Percentiles rank a stretch among this genome's conserved stretches.
Conservation (phyloP, 768 basidiomycete species). For the Melanogaster broomeanus region DNA sequence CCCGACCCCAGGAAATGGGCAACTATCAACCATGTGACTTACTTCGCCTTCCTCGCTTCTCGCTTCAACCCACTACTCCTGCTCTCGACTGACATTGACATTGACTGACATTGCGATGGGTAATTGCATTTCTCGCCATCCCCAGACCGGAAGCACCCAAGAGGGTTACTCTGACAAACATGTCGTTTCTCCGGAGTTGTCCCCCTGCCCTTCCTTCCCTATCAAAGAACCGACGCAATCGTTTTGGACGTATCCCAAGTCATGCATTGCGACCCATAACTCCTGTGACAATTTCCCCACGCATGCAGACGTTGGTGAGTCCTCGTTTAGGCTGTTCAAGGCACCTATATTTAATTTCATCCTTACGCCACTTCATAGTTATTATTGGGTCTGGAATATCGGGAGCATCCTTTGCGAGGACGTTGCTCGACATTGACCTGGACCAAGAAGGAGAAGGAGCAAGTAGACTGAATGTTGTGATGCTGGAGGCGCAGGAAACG, state of each 20-base stretch:
- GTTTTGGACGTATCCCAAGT: constrained; percentile 64
- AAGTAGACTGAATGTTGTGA: constrained; percentile 40
- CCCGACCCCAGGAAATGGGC: constrained; percentile 15
- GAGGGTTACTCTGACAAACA: constrained; percentile 5
- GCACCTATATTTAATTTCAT: background rate
- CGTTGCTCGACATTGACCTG: constrained; percentile 33
- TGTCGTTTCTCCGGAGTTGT: background rate
- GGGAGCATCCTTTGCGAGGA: constrained; percentile 43
- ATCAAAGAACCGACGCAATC: constrained; percentile 52
- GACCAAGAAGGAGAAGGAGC: constrained; percentile 23
- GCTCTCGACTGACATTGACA: background rate
- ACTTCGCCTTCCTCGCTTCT: background rate
- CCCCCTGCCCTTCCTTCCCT: constrained; percentile 46
- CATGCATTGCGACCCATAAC: constrained; percentile 40
- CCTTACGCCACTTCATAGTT: constrained; percentile 22
- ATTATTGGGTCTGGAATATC: constrained; percentile 60
- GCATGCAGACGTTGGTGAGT: constrained; percentile 57
- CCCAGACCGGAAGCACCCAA: background rate
- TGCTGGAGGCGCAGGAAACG: constrained; percentile 62
- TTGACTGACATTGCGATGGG: constrained; percentile 23
- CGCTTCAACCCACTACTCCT: background rate
- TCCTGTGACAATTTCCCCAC: constrained; percentile 36
- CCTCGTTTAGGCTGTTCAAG: background rate
- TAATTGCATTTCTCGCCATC: constrained; percentile 21
- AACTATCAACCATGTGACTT: too few relatives aligned